phyloP scores from a whole-genome alignment of 352 stramenopile species.

The Phytophthora hybrid region DNA sequence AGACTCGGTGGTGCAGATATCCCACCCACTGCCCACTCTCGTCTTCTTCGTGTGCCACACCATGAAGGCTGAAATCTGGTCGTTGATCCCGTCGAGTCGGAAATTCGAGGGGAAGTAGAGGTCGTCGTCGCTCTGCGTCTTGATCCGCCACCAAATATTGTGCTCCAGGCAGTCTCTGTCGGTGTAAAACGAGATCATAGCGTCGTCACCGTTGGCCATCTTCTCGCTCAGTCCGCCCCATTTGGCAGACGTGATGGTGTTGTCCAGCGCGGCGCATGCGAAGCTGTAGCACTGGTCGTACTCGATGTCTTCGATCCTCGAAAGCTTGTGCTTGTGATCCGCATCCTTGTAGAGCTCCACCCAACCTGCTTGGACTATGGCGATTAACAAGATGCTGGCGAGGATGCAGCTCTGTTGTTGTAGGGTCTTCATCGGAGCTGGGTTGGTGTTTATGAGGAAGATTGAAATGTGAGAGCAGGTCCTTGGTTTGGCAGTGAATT shows the following conservation, averaged over 20 bases:
- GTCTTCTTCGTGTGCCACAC: slow-evolving; percentile 1
- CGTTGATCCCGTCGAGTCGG: slow-evolving; percentile 13
- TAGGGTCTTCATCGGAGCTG: not conserved
- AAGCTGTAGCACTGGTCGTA: not conserved
- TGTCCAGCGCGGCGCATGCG: not conserved
- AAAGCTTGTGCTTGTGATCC: not conserved
- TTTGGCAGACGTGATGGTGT: not conserved
- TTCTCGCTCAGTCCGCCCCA: slow-evolving; percentile 9
- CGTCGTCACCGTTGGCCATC: not conserved
- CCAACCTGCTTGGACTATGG: not conserved
- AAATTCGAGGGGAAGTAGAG: slow-evolving; percentile 11
- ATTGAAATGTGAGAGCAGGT: not conserved
- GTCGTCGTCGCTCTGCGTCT: slow-evolving; percentile 6
- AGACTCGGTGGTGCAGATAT: slow-evolving; percentile 3
- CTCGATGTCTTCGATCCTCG: not conserved
- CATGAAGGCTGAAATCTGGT: slow-evolving; percentile 11
- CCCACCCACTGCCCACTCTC: not conserved
- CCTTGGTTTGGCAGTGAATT: not conserved
- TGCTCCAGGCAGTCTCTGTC: slow-evolving; percentile 1
- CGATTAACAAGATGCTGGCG: not conserved
- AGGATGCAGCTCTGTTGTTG: not conserved
- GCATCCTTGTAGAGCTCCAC: not conserved
- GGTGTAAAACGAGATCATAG: slow-evolving; percentile 10
- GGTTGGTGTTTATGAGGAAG: not conserved
- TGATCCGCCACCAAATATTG: slow-evolving; percentile 6